Conservation (phyloP, 2,329 filamentous ascomycete species). For the Calonectria henricotiae region DNA sequence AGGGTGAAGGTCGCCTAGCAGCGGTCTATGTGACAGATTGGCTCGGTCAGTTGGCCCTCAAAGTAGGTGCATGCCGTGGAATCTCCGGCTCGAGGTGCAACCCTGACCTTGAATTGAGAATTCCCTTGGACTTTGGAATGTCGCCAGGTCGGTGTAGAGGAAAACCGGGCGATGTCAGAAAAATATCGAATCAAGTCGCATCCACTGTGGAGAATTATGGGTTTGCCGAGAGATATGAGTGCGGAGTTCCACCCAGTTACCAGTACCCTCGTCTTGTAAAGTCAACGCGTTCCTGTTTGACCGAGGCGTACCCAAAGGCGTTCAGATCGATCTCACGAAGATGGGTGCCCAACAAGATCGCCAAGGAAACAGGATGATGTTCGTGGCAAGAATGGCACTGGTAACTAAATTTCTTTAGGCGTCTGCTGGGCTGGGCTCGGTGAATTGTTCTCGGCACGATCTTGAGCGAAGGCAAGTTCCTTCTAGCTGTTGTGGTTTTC, state of each 20-base stretch:
- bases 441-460: slow-evolving; percentile 7
- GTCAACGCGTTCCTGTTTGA: slow-evolving; percentile 13
- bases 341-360: slow-evolving; percentile 1
- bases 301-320: slow-evolving; percentile 6
- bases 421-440: slow-evolving; percentile 2
- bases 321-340: slow-evolving; percentile 8
- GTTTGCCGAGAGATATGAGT: slow-evolving; percentile 23
- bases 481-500: slow-evolving; percentile 19
- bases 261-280: slow-evolving; percentile 8
- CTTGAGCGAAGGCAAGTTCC: slow-evolving; percentile 11
- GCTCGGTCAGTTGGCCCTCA: slow-evolving; percentile 1
- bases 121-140: neutral
- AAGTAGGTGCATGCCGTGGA: slow-evolving; percentile 11
- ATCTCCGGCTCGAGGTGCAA: neutral
- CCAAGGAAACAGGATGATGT: neutral
- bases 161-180: slow-evolving; percentile 16
- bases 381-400: slow-evolving; percentile 3
- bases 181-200: slow-evolving; percentile 9
- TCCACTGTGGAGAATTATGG: slow-evolving; percentile 9
- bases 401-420: slow-evolving; percentile 7
- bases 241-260: slow-evolving; percentile 16
- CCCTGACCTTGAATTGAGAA: neutral
- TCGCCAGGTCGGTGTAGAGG: slow-evolving; percentile 21
- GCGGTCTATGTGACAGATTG: slow-evolving; percentile 6
- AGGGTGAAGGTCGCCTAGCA: neutral